These are phyloP conservation scores for Gossypium raimondii DNA, from an alignment of 345 rosid species.

Conservation along the genomic window DNA sequence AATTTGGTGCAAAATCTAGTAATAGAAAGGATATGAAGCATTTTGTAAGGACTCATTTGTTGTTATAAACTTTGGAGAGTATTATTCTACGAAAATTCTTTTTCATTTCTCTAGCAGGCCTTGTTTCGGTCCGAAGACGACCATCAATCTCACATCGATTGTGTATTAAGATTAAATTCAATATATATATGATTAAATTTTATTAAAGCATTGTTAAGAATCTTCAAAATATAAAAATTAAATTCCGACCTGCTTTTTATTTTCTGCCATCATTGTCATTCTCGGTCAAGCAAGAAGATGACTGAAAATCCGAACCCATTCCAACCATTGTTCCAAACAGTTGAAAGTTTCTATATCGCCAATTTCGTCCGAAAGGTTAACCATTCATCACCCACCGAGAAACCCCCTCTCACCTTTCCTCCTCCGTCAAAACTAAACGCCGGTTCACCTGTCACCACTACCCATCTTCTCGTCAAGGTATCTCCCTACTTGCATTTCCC, in stretches of 20 bases:
- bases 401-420: conserved; percentile 29
- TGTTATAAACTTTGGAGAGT: too few species aligned
- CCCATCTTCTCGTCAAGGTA: conserved; percentile 45
- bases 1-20: neutral
- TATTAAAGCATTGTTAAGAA: too few species aligned
- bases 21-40: neutral
- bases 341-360: conserved; percentile 43
- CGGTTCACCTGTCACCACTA: conserved; percentile 14
- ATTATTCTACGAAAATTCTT: too few species aligned
- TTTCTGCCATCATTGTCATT: neutral
- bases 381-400: conserved; percentile 13
- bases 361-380: conserved; percentile 30
- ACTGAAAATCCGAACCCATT: conserved; percentile 58
- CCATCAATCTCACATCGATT: too few species aligned
- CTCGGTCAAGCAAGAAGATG: conserved; percentile 23
- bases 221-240: neutral
- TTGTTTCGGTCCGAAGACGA: too few species aligned
- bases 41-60: neutral
- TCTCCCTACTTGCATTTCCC: neutral
- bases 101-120: too few species aligned
- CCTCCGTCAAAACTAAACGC: conserved; percentile 25
- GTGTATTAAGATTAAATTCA: too few species aligned
- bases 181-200: too few species aligned
- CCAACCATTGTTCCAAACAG: conserved; percentile 39
- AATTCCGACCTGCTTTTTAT: neutral